Evolutionary conservation across 805 yeast genomes (phyloP), one percentile per base, ranked within the genome.

Genomic region (Tetrapisispora fleetii): DNA sequence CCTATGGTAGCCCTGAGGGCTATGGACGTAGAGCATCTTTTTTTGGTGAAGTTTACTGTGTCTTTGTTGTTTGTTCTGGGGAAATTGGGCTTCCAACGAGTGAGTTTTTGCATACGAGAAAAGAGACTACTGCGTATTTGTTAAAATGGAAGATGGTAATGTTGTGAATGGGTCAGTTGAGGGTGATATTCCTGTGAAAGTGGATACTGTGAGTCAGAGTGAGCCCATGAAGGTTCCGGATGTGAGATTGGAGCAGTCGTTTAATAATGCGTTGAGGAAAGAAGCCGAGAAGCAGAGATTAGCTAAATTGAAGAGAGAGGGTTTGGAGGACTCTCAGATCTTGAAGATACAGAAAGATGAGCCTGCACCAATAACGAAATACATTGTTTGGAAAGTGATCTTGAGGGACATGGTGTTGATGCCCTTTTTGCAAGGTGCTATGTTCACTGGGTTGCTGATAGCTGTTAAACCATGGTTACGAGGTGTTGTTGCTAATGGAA

Each of bases 221-320:
- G 17, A 24, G 28, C 33, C 43, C 16, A 16, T 52, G n/a, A 54
- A 62, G 1, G 67, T 75, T 2, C 90, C 90, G 0, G 91, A 84
- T 55, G 64, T 83, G 22, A 69, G 91, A 41, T 83, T 81, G 56
- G 86, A 81, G 56, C 75, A 80, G 48, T 68, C 84, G 2, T 83
- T 83, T 59, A 61, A 70, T 52, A 66, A 70, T 35, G 68, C 76
- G 0, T 52, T 71, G 14, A 47, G 52, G 9, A 54, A 53, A 37
- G 67, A 62, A 48, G 59, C 62, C 16, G 56, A 47, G 43, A 58
- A 47, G 39, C 54, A 57, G 37, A 51, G 52, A 21, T 50, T 43
- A 38, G 48, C 22, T 21, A 51, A 37, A 48, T 50, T 53, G 45
- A 52, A 52, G 32, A 40, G 40, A 17, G 37, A 40, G 22, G 47